phyloP scores from a whole-genome alignment of 2,329 filamentous ascomycete genomes.

The Paecilomyces dactylethromorphus region DNA sequence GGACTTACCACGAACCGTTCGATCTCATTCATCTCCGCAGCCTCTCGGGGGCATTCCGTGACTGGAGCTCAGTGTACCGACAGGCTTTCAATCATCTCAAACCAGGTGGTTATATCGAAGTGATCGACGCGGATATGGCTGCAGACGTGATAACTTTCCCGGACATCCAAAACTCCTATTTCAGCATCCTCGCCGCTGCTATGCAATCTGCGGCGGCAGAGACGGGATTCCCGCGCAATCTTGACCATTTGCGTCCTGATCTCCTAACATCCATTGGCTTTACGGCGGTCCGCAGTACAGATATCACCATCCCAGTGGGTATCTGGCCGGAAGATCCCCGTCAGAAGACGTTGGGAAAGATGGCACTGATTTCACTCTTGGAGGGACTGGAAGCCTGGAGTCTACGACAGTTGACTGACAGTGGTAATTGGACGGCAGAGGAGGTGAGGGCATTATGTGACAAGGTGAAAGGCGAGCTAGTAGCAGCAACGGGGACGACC shows the following conservation, averaged over 20 bases:
- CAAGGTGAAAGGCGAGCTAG: slow-evolving; percentile 31
- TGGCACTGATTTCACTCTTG: slow-evolving; percentile 32
- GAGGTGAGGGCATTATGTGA: slow-evolving; percentile 30
- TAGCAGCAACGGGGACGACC: slow-evolving; percentile 18
- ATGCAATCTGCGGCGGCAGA: slow-evolving; percentile 33
- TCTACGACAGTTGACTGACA: slow-evolving; percentile 28
- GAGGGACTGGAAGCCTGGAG: slow-evolving; percentile 35
- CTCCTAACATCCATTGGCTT: slow-evolving; percentile 40
- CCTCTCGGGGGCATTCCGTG: slow-evolving; percentile 41
- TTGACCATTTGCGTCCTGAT: slow-evolving; percentile 35
- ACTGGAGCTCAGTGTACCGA: slow-evolving; percentile 41
- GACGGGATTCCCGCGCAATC: slow-evolving; percentile 33
- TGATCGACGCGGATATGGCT: slow-evolving; percentile 35
- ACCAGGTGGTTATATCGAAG: slow-evolving; percentile 42
- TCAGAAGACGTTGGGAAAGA: slow-evolving; percentile 33
- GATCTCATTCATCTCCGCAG: slow-evolving; percentile 45
- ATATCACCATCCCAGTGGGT: slow-evolving; percentile 31
- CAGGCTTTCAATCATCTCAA: slow-evolving; percentile 40
- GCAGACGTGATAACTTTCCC: slow-evolving; percentile 17
- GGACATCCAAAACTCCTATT: slow-evolving; percentile 22
- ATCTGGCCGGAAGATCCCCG: slow-evolving; percentile 28
- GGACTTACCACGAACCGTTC: slow-evolving; percentile 44
- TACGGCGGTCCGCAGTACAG: slow-evolving; percentile 33
- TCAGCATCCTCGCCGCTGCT: slow-evolving; percentile 26
- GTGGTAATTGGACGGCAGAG: slow-evolving; percentile 25